phyloP scores from a whole-genome alignment of 768 basidiomycete species.

The Mycena capillaripes region DNA sequence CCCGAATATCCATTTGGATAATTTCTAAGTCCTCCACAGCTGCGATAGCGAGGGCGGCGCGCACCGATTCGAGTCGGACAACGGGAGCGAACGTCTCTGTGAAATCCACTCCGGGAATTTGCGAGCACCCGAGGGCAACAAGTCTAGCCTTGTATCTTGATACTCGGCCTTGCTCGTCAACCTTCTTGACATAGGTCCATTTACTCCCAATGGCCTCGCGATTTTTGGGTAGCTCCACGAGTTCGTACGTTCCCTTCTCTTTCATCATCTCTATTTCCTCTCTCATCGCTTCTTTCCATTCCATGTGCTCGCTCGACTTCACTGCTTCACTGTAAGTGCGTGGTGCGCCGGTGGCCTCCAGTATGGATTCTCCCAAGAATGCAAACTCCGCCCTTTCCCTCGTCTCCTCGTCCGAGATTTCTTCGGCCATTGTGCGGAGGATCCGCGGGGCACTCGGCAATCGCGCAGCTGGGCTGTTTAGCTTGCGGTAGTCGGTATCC shows the following conservation, averaged over 20 bases:
- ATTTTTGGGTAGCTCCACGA: constrained; percentile 16
- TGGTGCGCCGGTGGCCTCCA: background rate
- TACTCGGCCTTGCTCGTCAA: constrained; percentile 17
- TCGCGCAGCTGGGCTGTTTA: constrained; percentile 20
- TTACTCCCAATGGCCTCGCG: constrained; percentile 14
- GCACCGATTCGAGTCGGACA: constrained; percentile 29
- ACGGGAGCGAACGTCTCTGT: constrained; percentile 29
- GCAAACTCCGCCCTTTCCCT: constrained; percentile 8
- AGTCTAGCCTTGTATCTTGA: constrained; percentile 26
- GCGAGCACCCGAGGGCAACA: constrained; percentile 25
- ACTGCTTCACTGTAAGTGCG: constrained; percentile 9
- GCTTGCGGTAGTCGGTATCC: constrained; percentile 19
- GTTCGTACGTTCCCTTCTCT: constrained; percentile 26
- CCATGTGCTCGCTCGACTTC: constrained; percentile 5
- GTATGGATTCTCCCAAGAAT: background rate
- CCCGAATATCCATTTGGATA: constrained; percentile 19
- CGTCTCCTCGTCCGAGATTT: background rate
- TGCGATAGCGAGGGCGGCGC: constrained; percentile 22
- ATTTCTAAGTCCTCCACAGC: constrained; percentile 23
- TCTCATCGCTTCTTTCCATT: constrained; percentile 28
- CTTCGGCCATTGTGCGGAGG: no score
- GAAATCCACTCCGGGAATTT: constrained; percentile 30
- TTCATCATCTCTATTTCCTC: constrained; percentile 30
- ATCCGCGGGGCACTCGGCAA: background rate
- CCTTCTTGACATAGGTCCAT: constrained; percentile 23